A percentile compares a stretch with the other conserved stretches of the same genome.
These are phyloP conservation scores for Rhamnella rubrinervis DNA, from an alignment of 331 rosid species.

Conservation along the genomic window DNA sequence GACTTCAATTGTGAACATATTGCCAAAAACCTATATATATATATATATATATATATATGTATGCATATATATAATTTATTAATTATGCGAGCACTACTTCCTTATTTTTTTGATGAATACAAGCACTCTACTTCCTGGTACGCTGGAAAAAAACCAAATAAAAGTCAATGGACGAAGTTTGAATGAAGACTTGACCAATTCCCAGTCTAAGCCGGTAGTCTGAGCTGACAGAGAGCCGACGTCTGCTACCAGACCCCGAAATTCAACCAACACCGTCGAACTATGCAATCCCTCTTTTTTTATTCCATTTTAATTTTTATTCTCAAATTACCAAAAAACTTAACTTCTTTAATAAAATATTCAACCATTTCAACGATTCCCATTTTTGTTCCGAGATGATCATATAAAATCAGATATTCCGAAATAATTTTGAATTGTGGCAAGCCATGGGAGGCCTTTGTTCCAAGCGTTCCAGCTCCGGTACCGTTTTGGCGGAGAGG, in stretches of 20 bases:
- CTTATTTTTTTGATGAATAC: no score
- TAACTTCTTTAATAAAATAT: no score
- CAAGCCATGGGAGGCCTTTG: constrained; percentile 54
- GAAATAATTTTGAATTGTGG: constrained; percentile 21
- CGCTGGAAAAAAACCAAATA: background rate
- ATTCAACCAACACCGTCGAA: background rate
- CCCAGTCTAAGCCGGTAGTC: constrained; percentile 26
- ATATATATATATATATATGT: no score
- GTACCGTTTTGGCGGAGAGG: constrained; percentile 24
- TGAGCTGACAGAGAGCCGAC: background rate
- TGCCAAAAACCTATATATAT: no score
- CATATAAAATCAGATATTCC: no score
- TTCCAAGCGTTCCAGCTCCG: constrained; percentile 43
- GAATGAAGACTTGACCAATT: constrained; percentile 26
- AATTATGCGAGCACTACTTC: no score
- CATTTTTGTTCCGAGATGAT: no score
- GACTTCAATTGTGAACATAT: no score
- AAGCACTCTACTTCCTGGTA: no score
- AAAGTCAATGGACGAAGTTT: constrained; percentile 16
- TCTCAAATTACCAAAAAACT: no score
- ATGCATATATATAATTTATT: no score
- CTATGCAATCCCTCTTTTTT: constrained; percentile 8
- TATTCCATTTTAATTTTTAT: background rate
- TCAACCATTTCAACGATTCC: no score
- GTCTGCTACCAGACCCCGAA: background rate